phyloP scores from a whole-genome alignment of 352 stramenopile species.

The Globisporangium middletonii region DNA sequence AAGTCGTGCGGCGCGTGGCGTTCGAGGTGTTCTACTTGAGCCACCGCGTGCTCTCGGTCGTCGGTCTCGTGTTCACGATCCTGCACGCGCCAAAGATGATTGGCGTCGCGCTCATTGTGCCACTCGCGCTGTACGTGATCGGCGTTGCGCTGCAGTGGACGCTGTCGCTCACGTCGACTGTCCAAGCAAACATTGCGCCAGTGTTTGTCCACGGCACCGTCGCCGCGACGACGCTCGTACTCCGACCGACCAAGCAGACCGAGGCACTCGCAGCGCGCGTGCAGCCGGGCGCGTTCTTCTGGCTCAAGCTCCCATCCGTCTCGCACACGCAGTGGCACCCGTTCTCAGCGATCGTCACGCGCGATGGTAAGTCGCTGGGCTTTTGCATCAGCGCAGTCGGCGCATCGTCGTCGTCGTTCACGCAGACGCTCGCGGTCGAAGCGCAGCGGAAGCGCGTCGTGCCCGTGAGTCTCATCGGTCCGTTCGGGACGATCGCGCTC shows the following conservation, averaged over 20 bases:
- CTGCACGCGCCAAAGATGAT: conserved; percentile 58
- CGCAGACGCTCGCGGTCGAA: conserved; percentile 37
- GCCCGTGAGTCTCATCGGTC: conserved; percentile 50
- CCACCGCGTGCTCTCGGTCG: conserved; percentile 63
- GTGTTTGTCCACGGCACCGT: conserved; percentile 24
- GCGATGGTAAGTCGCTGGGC: conserved; percentile 68
- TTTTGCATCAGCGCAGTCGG: conserved; percentile 66
- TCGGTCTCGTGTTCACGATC: conserved; percentile 74
- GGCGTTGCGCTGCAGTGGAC: conserved; percentile 50
- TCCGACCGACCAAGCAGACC: conserved; percentile 49
- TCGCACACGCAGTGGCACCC: conserved; percentile 70
- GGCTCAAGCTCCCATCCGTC: conserved; percentile 60
- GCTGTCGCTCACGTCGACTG: conserved; percentile 34
- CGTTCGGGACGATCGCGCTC: conserved; percentile 58
- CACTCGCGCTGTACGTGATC: conserved; percentile 55
- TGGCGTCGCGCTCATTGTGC: conserved; percentile 45
- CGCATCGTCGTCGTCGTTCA: conserved; percentile 31
- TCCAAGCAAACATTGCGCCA: conserved; percentile 32
- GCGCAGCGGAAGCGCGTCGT: conserved; percentile 37
- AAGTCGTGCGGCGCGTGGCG: conserved; percentile 57
- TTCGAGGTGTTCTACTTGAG: conserved; percentile 78
- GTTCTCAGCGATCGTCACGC: conserved; percentile 74
- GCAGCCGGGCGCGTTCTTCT: conserved; percentile 68
- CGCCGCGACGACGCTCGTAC: conserved; percentile 45
- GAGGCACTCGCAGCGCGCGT: conserved; percentile 51